These are phyloP conservation scores for Vigna radiata DNA, from an alignment of 306 rosid species.

Conservation along the genomic window DNA sequence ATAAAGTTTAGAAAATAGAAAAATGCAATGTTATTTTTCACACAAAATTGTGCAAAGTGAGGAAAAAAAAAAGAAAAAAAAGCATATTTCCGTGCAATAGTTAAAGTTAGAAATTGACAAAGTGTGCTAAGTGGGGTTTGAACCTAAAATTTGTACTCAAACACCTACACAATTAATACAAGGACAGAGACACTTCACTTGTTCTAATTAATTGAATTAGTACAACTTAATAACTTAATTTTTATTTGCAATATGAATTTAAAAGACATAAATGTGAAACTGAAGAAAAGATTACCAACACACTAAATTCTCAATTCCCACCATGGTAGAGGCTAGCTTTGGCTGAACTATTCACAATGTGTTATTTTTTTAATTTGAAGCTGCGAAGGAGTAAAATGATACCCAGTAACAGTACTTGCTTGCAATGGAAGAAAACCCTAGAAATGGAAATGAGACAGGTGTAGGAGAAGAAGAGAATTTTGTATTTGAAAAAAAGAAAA, in stretches of 20 bases:
- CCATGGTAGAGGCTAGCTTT: too few relatives aligned
- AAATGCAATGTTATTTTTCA: background rate
- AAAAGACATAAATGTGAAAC: background rate
- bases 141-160: background rate
- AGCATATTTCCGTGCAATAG: background rate
- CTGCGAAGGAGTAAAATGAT: background rate
- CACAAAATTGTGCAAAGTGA: background rate
- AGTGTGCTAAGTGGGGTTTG: background rate
- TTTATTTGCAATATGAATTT: background rate
- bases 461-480: background rate
- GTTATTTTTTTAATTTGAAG: background rate
- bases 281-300: background rate
- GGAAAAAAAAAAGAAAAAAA: background rate
- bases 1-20: background rate
- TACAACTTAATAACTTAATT: background rate
- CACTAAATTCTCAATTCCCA: background rate
- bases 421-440: conserved; percentile 42
- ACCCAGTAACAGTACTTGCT: conserved; percentile 28
- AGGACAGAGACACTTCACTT: background rate
- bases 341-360: too few relatives aligned
- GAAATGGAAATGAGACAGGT: conserved; percentile 41
- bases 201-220: background rate
- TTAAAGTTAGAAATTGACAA: background rate
- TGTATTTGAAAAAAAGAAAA: background rate
- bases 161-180: background rate